phyloP scores from a whole-genome alignment of 225 moss, liverwort and hornwort species.

The Bryoerythrophyllum caledonicum region DNA sequence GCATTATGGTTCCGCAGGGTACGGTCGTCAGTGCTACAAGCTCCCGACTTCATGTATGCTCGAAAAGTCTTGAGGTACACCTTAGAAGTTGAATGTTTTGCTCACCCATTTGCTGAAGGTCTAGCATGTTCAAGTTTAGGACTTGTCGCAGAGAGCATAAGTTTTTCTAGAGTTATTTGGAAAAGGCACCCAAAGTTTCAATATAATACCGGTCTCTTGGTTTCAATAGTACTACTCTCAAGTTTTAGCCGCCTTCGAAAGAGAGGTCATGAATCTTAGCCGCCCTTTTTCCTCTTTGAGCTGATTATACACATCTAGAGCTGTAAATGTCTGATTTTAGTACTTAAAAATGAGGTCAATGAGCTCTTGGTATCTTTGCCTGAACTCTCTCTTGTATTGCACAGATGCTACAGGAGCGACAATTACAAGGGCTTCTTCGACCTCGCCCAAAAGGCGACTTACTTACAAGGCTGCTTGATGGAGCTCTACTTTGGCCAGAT shows the following conservation, averaged over 20 bases:
- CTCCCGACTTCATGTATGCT: constrained; percentile 64
- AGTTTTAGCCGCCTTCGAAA: too few relatives aligned
- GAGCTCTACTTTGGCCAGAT: constrained; percentile 81
- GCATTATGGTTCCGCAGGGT: constrained; percentile 88
- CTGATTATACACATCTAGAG: too few relatives aligned
- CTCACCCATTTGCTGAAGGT: neutral
- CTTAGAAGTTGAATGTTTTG: neutral
- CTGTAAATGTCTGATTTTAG: too few relatives aligned
- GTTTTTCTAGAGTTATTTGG: too few relatives aligned
- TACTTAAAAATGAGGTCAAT: too few relatives aligned
- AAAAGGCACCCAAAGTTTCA: too few relatives aligned
- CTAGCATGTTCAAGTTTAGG: neutral
- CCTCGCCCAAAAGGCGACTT: constrained; percentile 71
- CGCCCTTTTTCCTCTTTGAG: too few relatives aligned
- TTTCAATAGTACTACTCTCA: too few relatives aligned
- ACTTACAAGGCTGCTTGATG: constrained; percentile 84
- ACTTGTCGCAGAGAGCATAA: neutral
- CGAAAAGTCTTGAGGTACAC: constrained; percentile 72
- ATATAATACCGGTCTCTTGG: too few relatives aligned
- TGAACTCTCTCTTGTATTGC: constrained; percentile 5
- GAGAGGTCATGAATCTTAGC: too few relatives aligned
- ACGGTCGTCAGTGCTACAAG: constrained; percentile 51
- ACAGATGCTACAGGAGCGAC: constrained; percentile 73
- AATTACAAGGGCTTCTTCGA: constrained; percentile 78
- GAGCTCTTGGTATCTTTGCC: too few relatives aligned